These are phyloP conservation scores for Tricholomella constricta DNA, from an alignment of 768 basidiomycete species.

Conservation along the genomic window DNA sequence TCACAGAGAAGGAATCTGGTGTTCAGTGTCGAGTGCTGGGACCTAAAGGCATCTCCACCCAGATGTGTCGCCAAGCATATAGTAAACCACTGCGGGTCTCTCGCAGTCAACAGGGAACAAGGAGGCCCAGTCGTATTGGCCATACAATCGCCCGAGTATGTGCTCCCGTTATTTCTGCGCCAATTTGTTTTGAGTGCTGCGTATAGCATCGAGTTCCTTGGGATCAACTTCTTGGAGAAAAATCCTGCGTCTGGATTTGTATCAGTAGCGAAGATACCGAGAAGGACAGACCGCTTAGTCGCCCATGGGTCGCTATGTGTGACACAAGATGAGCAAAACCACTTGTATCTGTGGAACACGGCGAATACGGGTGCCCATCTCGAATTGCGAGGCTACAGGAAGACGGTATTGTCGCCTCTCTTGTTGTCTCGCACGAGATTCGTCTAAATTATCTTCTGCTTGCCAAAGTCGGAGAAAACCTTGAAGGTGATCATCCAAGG, in stretches of 20 bases:
- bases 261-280: conserved; percentile 28
- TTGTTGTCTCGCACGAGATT: not conserved
- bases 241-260: conserved; percentile 41
- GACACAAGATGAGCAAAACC: conserved; percentile 33
- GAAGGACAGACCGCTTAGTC: conserved; percentile 30
- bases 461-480: conserved; percentile 37
- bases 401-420: conserved; percentile 23
- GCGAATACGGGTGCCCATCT: conserved; percentile 29
- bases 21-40: conserved; percentile 60
- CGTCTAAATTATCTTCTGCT: not conserved
- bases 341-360: conserved; percentile 39
- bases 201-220: conserved; percentile 43
- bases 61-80: conserved; percentile 44
- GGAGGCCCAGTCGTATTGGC: conserved; percentile 38
- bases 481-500: conserved; percentile 45
- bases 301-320: conserved; percentile 37
- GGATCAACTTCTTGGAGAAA: conserved; percentile 36
- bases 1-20: conserved; percentile 25
- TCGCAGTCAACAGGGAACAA: conserved; percentile 47
- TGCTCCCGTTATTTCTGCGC: not conserved
- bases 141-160: conserved; percentile 44
- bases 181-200: not conserved
- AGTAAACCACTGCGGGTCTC: conserved; percentile 39
- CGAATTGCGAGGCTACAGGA: conserved; percentile 37
- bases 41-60: conserved; percentile 36